Base-by-base conservation (phyloP, 2,329 filamentous ascomycete species). In the Uncinocarpus reesii region DNA sequence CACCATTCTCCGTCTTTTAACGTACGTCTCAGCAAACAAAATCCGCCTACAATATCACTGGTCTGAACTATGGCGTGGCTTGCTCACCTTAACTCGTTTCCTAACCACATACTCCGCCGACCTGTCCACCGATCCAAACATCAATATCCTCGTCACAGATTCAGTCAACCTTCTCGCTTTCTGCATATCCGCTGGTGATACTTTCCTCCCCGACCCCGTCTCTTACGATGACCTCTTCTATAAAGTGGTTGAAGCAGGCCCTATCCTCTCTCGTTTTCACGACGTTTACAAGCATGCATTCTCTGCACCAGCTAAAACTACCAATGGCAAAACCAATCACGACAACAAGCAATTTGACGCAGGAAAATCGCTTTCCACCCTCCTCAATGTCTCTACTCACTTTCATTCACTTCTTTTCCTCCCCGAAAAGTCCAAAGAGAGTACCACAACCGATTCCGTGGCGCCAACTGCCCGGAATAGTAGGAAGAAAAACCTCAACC, bases 191-290 rank as follows among this genome's bases (percentile, higher is more conserved):
- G 79, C 81, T 1, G 92, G 92, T 5, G 92, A 96, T 63, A 81
- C 84, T 2, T 96, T 98, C 66, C 75, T 98, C 6, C 92, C 90
- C 0, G 86, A 85, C 24, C 82, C 88, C 0, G 78, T 84, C 15
- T 82, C 86, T 1, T 96, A 96, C 65, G 92, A 98, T 59, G 92
- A 98, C 60, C 74, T 98, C 0, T 96, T 98, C 69, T 98, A 98
- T 77, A 98, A 98, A 68, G 78, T 96, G 1, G 88, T 96, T 21
- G 92, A 98, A 66, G 85, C 83, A 1, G 87, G 89, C 8, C 86
- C 94, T 42, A 77, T 86, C 10, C 75, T 96, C 18, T 71, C 76
- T 26, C 87, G 86, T 60, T 95, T 96, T 68, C 80, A 86, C 34
- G 80, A 88, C 53, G 82, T 78, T 7, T 96, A 92, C 64, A 68